Evolutionary conservation across 2,329 filamentous ascomycete species (phyloP), one percentile per base, ranked within the genome.

Genomic region (Ophiostoma fasciatum): DNA sequence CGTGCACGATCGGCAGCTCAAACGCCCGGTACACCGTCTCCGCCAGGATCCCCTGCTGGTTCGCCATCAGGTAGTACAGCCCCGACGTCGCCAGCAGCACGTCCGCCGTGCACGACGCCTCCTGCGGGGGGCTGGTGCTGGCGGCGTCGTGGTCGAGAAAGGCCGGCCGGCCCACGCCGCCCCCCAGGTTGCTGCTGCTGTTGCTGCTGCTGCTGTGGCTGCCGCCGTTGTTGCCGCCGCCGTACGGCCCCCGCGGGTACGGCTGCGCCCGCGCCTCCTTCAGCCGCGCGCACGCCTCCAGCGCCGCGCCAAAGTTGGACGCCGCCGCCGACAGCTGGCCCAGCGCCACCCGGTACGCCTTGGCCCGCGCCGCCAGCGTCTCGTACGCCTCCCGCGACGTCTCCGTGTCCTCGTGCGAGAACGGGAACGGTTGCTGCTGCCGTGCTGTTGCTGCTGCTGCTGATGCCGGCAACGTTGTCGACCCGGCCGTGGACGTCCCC

Each of bases 1-100:
- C 75, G 55, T 78, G 73, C n/a, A 79, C 61, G 17, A 80, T 58
- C 4, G 75, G 75, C 26, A 79, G 73, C 54, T 80, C 75, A 51
- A 80, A 79, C 40, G 63, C 65, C 37, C 74, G 64, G 54, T 80
- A 79, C 8, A 80, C 71, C 0, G 73, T 78, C 55, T 80, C 75
- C 44, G 66, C 71, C 4, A 80, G 64, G 46, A 80, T 79, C 49
- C 78, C 73, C 52, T 78, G 71, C 58, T 80, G 75, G 55, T 79
- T 80, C 31, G 74, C 74, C 39, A 78, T 62, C 15, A 80, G 62
- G 48, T 79, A 72, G 50, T 80, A 75, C 28, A 79, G 63, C 25
- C 75, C 75, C 23, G 71, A 69, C 11, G 73, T 69, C 21, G 71
- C 65, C 40, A 80, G 59, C 30, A 80, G 60, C 36, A 64, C 63